These are phyloP conservation scores for Sporothrix protearum DNA, from an alignment of 2,329 filamentous ascomycete genomes.

Conservation along the genomic window DNA sequence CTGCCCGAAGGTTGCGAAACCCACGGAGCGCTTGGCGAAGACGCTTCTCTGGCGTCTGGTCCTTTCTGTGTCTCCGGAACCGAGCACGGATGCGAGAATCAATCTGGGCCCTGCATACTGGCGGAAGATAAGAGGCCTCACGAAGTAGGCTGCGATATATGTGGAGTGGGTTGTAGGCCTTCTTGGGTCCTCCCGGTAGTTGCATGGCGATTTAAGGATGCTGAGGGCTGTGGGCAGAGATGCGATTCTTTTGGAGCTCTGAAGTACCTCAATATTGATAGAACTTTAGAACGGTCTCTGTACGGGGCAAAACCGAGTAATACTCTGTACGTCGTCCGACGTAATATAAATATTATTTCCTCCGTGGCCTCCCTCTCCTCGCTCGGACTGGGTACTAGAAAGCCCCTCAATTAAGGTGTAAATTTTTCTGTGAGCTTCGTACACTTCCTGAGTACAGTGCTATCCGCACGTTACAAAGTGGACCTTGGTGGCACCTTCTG, in stretches of 20 bases:
- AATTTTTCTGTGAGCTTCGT: background rate
- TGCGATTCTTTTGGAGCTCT: background rate
- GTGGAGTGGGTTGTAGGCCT: slow-evolving; percentile 38
- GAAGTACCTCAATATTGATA: too few species aligned
- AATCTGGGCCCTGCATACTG: slow-evolving; percentile 46
- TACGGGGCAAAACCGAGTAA: too few species aligned
- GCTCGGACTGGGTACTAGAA: background rate
- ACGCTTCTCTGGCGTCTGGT: slow-evolving; percentile 32
- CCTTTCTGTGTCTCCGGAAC: slow-evolving; percentile 43
- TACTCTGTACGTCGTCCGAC: background rate
- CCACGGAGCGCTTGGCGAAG: slow-evolving; percentile 42
- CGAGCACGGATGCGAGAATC: slow-evolving; percentile 42
- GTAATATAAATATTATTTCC: background rate
- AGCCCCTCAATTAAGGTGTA: background rate
- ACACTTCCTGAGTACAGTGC: background rate
- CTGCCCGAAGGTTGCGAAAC: slow-evolving; percentile 51
- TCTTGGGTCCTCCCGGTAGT: background rate
- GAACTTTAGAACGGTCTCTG: background rate
- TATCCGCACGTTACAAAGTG: background rate
- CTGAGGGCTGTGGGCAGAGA: background rate
- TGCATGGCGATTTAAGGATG: background rate
- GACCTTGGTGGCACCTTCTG: background rate
- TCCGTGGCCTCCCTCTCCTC: too few species aligned
- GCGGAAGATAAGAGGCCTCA: slow-evolving; percentile 58
- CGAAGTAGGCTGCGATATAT: slow-evolving; percentile 59